These are phyloP conservation scores for Dalbergia oliveri DNA, from an alignment of 306 rosid species.

Conservation along the genomic window DNA sequence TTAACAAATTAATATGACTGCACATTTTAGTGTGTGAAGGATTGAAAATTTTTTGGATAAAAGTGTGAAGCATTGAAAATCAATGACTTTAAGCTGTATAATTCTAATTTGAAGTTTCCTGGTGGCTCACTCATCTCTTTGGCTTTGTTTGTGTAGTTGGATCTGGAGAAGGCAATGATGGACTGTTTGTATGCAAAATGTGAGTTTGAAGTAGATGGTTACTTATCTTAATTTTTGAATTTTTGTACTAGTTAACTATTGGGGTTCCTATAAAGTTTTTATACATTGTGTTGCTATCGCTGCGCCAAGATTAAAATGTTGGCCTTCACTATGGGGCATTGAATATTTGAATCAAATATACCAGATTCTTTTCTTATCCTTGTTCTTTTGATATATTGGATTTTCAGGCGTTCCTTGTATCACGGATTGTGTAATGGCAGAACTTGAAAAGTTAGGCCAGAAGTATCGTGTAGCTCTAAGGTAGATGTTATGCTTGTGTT, in stretches of 20 bases:
- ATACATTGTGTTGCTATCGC: constrained; percentile 4
- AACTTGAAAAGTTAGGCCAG: too few species aligned
- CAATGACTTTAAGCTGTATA: not conserved
- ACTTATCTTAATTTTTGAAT: constrained; percentile 14
- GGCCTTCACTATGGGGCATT: not conserved
- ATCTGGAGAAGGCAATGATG: constrained; percentile 95
- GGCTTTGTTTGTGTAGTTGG: constrained; percentile 65
- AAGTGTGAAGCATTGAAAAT: not conserved
- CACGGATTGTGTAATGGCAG: constrained; percentile 96
- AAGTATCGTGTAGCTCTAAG: too few species aligned
- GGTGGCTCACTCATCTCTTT: constrained; percentile 35
- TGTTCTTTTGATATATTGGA: constrained; percentile 22
- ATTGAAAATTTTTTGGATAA: not conserved
- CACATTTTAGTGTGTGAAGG: not conserved
- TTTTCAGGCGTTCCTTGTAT: constrained; percentile 89
- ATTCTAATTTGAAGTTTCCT: constrained; percentile 9
- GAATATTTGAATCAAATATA: not conserved
- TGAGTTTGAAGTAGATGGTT: constrained; percentile 54
- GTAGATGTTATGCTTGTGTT: too few species aligned
- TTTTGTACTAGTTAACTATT: constrained; percentile 9
- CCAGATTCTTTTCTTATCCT: not conserved
- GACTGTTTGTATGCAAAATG: constrained; percentile 96
- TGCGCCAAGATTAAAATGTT: not conserved
- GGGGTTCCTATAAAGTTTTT: not conserved
- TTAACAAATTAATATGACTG: not conserved